phyloP scores from a whole-genome alignment of 140 eudicot genomes.

The Flaveria floridana region DNA sequence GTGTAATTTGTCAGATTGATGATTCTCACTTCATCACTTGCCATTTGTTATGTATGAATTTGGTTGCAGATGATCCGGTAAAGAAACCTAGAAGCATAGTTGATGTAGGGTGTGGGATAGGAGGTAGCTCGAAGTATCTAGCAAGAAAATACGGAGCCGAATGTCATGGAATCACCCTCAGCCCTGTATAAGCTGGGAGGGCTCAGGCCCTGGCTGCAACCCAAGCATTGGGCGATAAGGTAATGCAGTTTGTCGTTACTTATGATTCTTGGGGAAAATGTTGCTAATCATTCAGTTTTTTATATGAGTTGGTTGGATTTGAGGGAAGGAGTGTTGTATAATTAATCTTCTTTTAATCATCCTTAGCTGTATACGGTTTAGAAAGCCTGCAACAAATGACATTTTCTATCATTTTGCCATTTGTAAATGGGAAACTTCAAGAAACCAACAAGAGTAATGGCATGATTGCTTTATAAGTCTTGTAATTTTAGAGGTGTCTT shows the following conservation, averaged over 20 bases:
- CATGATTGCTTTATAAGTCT: neutral
- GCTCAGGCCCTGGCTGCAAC: constrained; percentile 78
- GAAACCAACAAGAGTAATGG: neutral
- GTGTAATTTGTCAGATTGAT: neutral
- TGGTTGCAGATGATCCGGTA: constrained; percentile 47
- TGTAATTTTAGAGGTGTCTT: neutral
- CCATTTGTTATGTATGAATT: neutral
- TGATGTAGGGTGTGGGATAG: constrained; percentile 96
- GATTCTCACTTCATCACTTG: neutral
- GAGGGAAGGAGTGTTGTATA: constrained; percentile 8
- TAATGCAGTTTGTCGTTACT: constrained; percentile 16
- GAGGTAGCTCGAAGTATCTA: constrained; percentile 83
- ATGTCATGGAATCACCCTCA: constrained; percentile 71
- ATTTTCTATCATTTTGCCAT: neutral
- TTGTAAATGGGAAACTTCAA: neutral
- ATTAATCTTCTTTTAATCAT: neutral
- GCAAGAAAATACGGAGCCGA: constrained; percentile 69
- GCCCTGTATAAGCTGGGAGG: constrained; percentile 80
- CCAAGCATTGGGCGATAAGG: constrained; percentile 71
- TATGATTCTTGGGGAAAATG: neutral
- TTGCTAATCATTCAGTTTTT: neutral
- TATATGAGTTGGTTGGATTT: neutral
- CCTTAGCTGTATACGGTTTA: neutral
- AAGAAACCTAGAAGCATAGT: constrained; percentile 59
- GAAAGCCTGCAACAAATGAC: neutral